Evolutionary conservation across 2,329 filamentous ascomycete species (phyloP), one percentile per base, ranked within the genome.

Genomic region (Chrysoporthe cubensis): DNA sequence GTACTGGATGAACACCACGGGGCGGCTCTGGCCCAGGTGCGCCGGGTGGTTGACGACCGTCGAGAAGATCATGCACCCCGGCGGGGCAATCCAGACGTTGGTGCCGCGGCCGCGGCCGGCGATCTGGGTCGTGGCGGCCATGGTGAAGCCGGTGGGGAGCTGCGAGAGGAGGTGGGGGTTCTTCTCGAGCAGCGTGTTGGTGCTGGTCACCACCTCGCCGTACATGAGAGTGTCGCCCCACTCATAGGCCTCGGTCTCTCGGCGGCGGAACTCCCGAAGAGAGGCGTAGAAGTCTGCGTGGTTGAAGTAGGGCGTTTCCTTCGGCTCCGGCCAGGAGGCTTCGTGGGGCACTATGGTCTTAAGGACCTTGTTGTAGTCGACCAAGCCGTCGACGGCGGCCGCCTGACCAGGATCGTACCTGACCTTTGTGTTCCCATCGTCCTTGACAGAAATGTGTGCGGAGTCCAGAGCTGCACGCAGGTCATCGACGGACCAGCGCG

Each of bases 1-100:
- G 76, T 99, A 99, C 78, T 98, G 96, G 40, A 98, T 85, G 78
- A 99, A 98, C 0, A 97, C 90, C 11, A 98, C 90, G 0, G 96
- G 94, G 0, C 92, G 91, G 1, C 84, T 87, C 56, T 86, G 83
- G 9, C 89, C 90, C 9, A 96, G 85, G 42, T 90, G 84, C 42
- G 92, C 87, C 0, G 91, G 87, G 79, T 99, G 96, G 71, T 93
- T 92, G 72, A 99, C 88, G 50, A 96, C 88, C 0, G 91, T 93
- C 11, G 93, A 97, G 80, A 97, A 96, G 77, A 97, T 91, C 6
- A 98, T 84, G 46, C 88, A 89, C 0, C 96, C 96, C 0, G 92
- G 87, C 0, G 96, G 96, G 0, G 94, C 93, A 4, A 99, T 89
- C 96, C 96, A 99, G 69, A 97, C 92, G 74, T 99, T 99, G 43